A percentile compares a stretch with the other conserved stretches of the same genome.
These are phyloP conservation scores for Petunia hybrid DNA, from an alignment of 305 asterid species.

Conservation along the genomic window DNA sequence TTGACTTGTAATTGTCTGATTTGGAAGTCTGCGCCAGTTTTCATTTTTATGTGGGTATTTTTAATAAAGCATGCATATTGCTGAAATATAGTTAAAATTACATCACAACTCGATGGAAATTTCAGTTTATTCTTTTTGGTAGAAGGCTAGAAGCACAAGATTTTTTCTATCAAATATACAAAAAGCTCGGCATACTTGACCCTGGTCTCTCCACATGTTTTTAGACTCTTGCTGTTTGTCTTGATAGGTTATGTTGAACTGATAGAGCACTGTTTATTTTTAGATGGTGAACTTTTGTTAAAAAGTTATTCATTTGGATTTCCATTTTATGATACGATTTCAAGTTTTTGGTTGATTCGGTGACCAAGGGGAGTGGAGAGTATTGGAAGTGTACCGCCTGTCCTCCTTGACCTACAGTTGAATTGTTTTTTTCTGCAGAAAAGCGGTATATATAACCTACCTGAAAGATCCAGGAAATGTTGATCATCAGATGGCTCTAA, in stretches of 20 bases:
- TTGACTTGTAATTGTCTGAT: slow-evolving; percentile 16
- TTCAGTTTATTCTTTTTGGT: neutral
- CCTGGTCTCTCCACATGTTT: neutral
- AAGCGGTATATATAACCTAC: slow-evolving; percentile 6
- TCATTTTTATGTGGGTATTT: slow-evolving; percentile 3
- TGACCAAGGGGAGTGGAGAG: neutral
- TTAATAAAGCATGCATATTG: neutral
- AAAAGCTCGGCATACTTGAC: neutral
- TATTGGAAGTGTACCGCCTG: neutral
- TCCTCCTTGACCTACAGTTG: neutral
- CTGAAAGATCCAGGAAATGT: slow-evolving; percentile 4
- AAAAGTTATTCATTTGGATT: slow-evolving; percentile 14
- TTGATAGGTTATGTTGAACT: neutral
- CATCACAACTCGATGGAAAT: neutral
- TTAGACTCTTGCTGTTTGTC: slow-evolving; percentile 9
- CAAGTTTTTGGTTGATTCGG: slow-evolving; percentile 23
- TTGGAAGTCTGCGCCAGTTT: neutral
- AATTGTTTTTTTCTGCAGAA: slow-evolving; percentile 25
- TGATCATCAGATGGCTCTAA: neutral
- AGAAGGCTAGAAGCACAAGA: neutral
- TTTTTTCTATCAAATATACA: neutral
- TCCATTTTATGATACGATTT: neutral
- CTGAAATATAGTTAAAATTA: slow-evolving; percentile 3
- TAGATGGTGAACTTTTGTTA: slow-evolving; percentile 11
- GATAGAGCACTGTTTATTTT: neutral